Percentiles rank a stretch among this genome's conserved stretches.
Evolutionary conservation across 2,329 filamentous ascomycete species (phyloP).

Genomic region (Hypoxylon sp.): DNA sequence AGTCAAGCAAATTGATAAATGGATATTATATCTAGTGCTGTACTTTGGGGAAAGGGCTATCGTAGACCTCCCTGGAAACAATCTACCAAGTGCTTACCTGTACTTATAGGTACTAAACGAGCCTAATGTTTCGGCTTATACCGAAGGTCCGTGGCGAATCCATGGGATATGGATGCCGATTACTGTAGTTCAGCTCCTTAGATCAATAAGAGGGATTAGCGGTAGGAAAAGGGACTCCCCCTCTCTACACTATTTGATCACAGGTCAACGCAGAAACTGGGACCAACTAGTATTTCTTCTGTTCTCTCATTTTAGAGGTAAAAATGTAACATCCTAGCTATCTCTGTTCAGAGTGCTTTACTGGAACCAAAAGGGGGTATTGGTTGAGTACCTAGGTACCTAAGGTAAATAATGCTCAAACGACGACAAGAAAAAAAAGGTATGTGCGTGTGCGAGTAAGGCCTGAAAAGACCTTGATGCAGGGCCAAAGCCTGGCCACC

Average conservation of each 20-base stretch:
- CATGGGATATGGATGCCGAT: too few relatives aligned
- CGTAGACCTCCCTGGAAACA: too few relatives aligned
- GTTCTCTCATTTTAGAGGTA: background rate
- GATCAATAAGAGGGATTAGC: too few relatives aligned
- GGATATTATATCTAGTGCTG: background rate
- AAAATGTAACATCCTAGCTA: slow-evolving; percentile 5
- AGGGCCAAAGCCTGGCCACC: slow-evolving; percentile 8
- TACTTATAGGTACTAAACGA: too few relatives aligned
- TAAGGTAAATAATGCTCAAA: slow-evolving; percentile 28
- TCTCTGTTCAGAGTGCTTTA: slow-evolving; percentile 15
- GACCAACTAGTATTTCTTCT: background rate
- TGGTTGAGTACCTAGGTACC: too few relatives aligned
- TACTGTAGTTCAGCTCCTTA: too few relatives aligned
- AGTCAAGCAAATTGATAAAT: background rate
- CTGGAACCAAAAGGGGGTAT: slow-evolving; percentile 32
- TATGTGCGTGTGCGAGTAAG: slow-evolving; percentile 14
- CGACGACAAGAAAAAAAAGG: slow-evolving; percentile 23
- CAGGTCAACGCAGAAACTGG: background rate
- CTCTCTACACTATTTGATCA: background rate
- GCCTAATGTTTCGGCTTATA: too few relatives aligned
- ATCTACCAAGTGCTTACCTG: too few relatives aligned
- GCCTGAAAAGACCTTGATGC: slow-evolving; percentile 13
- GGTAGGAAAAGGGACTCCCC: background rate
- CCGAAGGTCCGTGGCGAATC: too few relatives aligned
- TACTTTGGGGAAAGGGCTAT: too few relatives aligned